Evolutionary conservation across 2,329 filamentous ascomycete genomes (phyloP).

Genomic region (Fusarium piperis): DNA sequence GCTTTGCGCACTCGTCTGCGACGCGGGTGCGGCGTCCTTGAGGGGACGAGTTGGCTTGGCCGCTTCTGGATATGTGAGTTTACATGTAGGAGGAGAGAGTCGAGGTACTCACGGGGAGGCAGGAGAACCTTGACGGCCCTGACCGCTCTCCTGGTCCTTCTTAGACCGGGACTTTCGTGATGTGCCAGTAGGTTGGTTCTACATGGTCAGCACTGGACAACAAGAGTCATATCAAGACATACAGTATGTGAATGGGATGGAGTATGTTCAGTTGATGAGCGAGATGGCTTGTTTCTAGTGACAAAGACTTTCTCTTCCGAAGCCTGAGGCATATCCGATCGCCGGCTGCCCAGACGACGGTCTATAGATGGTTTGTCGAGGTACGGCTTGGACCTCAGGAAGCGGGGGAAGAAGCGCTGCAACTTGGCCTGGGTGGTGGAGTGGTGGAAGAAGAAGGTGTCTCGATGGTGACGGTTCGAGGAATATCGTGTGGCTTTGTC

Average conservation of each 20-base stretch:
- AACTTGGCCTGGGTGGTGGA: slow-evolving; percentile 4
- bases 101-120: slow-evolving; percentile 23
- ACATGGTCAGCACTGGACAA: neutral
- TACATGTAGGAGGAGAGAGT: too few species aligned
- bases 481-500: slow-evolving; percentile 42
- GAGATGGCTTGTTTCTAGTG: slow-evolving; percentile 32
- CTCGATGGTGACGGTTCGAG: slow-evolving; percentile 20
- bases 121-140: slow-evolving; percentile 37
- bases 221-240: neutral
- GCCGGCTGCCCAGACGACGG: slow-evolving; percentile 38
- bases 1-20: slow-evolving; percentile 15
- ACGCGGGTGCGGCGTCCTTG: slow-evolving; percentile 18
- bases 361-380: slow-evolving; percentile 22
- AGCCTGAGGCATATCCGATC: slow-evolving; percentile 42
- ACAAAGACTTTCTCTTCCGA: slow-evolving; percentile 35
- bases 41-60: slow-evolving; percentile 22
- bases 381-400: slow-evolving; percentile 19
- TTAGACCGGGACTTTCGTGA: slow-evolving; percentile 12
- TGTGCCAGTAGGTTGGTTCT: slow-evolving; percentile 18
- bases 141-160: slow-evolving; percentile 37
- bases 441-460: neutral
- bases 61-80: slow-evolving; percentile 7
- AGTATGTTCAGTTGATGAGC: slow-evolving; percentile 22
- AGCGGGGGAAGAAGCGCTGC: slow-evolving; percentile 10
- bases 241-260: slow-evolving; percentile 16